Evolutionary conservation across 345 rosid genomes (phyloP), one percentile per base, ranked within the genome.

Genomic region (Excoecaria cochinchinensis): DNA sequence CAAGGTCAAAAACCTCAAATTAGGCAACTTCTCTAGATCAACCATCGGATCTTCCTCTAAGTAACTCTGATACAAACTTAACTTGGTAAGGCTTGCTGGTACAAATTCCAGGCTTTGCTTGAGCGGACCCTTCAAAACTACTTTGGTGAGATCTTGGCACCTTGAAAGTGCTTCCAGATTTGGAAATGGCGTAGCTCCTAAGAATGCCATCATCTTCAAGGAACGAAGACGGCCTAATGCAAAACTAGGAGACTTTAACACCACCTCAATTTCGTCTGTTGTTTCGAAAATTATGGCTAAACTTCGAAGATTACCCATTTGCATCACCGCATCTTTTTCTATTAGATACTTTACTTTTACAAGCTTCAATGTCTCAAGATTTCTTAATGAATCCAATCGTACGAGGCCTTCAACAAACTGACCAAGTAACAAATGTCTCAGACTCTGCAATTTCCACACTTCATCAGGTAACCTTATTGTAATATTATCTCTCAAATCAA

Each of bases 41-140:
- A 31, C 31, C 31, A 31, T 31, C 31, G 31, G 31, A 50, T 60
- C 63, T 17, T 50, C 17, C 16, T 22, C n/a, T 19, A 69, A 9
- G 1, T 50, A 1, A 17, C 36, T 17, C 0, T 3, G 4, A 21
- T 0, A 0, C 53, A 51, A 60, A 22, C 13, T 38, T 52, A 51
- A 36, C 74, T 38, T 76, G 44, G 25, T n/a, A 70, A 50, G 79
- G 22, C 67, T 76, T 60, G 53, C 8, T n/a, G 69, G 74, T 8
- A 48, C 24, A 60, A 12, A 42, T 16, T 66, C 36, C 21, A 75
- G 40, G 75, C 25, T 44, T 13, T 59, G 24, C 6, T 64, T 31
- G 31, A 31, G 31, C 62, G 9, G 16, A 7, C 67, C 67, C 10
- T 16, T 7, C 8, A 73, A 1, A 12, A 15, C 19, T 17, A 62